Base-by-base conservation (phyloP, 768 basidiomycete genomes). In the Podaxis sp. region DNA sequence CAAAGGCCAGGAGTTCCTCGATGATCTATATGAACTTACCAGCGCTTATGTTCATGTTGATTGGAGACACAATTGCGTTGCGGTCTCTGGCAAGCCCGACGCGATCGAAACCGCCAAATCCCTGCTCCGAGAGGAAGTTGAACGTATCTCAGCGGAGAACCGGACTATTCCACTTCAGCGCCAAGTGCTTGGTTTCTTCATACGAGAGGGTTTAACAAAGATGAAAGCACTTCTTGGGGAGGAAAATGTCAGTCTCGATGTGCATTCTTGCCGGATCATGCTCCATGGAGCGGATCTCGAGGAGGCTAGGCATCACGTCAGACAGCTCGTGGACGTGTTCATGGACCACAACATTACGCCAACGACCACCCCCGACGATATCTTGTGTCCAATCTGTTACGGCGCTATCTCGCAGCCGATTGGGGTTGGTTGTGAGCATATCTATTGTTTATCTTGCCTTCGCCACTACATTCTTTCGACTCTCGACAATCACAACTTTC, bases 221-320 rank as follows among this genome's bases (percentile, higher is more conserved):
- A 65, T 90, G 65, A 80, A 79, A 61, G 86, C 84, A 36, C 73
- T 78, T 0, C 71, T 87, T 24, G 86, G 87, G 22, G 81, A 84
- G 39, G 80, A 85, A 38, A 83, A 78, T 26, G 83, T 85, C 19
- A 73, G 68, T 2, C 76, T 88, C 42, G 72, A 83, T 26, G 70
- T 81, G 22, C 63, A 73, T 0, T 70, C 77, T 0, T 66, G 66
- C 26, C 68, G 73, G 0, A 74, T 76, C 59, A 82, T 69, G 15
- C 73, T 89, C 46, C 80, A 76, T 1, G 73, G 88, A 49, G 80
- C 79, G 19, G 87, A 87, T 1, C 83, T 82, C 7, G 86, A 87
- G 59, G 82, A 84, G 33, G 85, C 82, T 1, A 76, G 80, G 7
- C 80, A 83, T 51, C 72, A 79, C 30, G 68, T 87, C n/a, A 71